Evolutionary conservation across 306 rosid species (phyloP).

Genomic region (Glycine tomentella): DNA sequence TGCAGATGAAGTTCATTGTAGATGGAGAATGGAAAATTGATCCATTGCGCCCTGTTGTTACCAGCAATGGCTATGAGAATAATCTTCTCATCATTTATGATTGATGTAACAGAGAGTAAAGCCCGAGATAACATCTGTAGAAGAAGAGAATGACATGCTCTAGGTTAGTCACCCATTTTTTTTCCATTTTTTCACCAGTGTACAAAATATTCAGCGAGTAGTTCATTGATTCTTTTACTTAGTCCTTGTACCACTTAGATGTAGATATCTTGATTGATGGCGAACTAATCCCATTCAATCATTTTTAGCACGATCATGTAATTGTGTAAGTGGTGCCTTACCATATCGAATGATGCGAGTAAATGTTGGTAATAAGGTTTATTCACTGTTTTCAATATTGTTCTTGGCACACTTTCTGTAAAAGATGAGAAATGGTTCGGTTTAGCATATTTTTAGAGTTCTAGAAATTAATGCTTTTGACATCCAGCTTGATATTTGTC

Average conservation of each 20-base stretch:
- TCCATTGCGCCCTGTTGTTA: conserved; percentile 78
- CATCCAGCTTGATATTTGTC: conserved; percentile 2
- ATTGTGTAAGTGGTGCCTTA: conserved; percentile 6
- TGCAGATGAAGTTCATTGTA: conserved; percentile 92
- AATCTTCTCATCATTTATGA: conserved; percentile 67
- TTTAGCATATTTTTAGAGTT: neutral
- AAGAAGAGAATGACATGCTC: conserved; percentile 34
- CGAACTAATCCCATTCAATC: conserved; percentile 39
- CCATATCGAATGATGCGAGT: conserved; percentile 8
- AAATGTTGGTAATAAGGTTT: neutral
- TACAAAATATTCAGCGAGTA: conserved; percentile 42
- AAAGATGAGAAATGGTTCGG: neutral
- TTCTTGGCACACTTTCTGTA: conserved; percentile 7
- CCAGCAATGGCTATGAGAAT: conserved; percentile 64
- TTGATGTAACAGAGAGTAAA: conserved; percentile 6
- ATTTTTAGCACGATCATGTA: conserved; percentile 26
- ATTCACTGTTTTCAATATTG: conserved; percentile 2
- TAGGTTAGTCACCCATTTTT: conserved; percentile 45
- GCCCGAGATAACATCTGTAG: conserved; percentile 11
- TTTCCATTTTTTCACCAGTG: conserved; percentile 13
- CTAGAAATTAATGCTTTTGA: neutral
- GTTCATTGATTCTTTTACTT: conserved; percentile 54
- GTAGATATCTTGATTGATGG: conserved; percentile 31
- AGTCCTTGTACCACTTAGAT: conserved; percentile 37
- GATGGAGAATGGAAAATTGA: conserved; percentile 93